phyloP scores from a whole-genome alignment of 352 stramenopile genomes.

The Pilasporangium apinafurcum region DNA sequence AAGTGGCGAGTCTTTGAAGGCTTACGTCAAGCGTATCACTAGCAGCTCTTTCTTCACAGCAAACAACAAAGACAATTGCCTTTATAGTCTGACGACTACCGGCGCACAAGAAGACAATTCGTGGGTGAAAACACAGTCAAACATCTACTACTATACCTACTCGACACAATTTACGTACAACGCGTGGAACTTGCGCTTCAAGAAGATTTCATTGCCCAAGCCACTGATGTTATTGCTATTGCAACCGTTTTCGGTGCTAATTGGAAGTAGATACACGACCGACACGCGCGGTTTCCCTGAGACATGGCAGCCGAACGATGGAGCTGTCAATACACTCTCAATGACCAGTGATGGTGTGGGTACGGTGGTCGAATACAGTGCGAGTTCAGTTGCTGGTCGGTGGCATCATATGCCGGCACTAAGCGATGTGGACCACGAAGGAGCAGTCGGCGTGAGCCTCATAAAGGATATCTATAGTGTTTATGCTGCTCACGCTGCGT shows the following conservation, averaged over 20 bases:
- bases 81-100: conserved; percentile 17
- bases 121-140: conserved; percentile 22
- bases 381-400: conserved; percentile 10
- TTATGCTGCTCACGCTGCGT: neutral
- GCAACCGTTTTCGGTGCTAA: conserved; percentile 10
- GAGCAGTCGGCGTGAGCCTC: conserved; percentile 9
- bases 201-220: conserved; percentile 11
- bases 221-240: conserved; percentile 12
- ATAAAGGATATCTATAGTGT: neutral
- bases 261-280: conserved; percentile 11
- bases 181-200: too few relatives aligned
- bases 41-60: conserved; percentile 10
- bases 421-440: conserved; percentile 15
- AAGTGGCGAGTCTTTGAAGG: conserved; percentile 9
- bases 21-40: conserved; percentile 19
- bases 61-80: conserved; percentile 13
- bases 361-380: conserved; percentile 10
- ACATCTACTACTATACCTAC: conserved; percentile 29
- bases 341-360: conserved; percentile 12
- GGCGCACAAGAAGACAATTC: conserved; percentile 17
- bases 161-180: conserved; percentile 21
- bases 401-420: conserved; percentile 19
- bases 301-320: conserved; percentile 23
- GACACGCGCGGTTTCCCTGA: conserved; percentile 9
- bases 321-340: conserved; percentile 16